Evolutionary conservation across 768 basidiomycete genomes (phyloP).

Genomic region (Suillus spraguei): DNA sequence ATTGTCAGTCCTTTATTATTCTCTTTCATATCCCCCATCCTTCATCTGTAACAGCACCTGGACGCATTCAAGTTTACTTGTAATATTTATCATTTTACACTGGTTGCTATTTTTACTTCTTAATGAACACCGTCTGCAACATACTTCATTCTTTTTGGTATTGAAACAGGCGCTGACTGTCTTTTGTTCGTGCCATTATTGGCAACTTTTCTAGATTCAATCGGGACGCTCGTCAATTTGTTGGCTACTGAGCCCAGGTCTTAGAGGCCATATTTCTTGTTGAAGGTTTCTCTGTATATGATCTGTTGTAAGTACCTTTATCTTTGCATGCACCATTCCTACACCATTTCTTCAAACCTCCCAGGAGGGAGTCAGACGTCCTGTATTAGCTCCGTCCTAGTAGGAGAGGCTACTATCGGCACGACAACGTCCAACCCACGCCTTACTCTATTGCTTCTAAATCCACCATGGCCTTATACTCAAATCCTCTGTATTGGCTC

Average conservation of each 20-base stretch:
- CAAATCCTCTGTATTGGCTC: neutral
- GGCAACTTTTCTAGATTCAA: neutral
- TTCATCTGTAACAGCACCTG: conserved; percentile 51
- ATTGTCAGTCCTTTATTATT: conserved; percentile 51
- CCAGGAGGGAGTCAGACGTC: neutral
- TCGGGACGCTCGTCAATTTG: neutral
- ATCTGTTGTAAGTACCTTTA: neutral
- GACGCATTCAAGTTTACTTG: conserved; percentile 73
- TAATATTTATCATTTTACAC: conserved; percentile 71
- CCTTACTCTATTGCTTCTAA: neutral
- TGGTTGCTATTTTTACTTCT: conserved; percentile 53
- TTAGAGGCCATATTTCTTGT: neutral
- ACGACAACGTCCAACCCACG: neutral
- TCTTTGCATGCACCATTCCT: neutral
- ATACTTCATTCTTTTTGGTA: neutral
- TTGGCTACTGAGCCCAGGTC: neutral
- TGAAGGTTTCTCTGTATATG: neutral
- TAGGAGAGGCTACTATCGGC: neutral
- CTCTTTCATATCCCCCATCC: neutral
- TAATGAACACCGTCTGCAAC: neutral
- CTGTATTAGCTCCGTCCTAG: neutral
- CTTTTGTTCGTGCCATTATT: neutral
- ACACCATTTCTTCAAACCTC: neutral
- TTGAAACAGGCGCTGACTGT: neutral
- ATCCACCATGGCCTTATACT: neutral